A percentile compares a stretch with the other conserved stretches of the same genome.
These are phyloP conservation scores for Talaromyces sp. DNA, from an alignment of 2,329 filamentous ascomycete species.

Conservation along the genomic window DNA sequence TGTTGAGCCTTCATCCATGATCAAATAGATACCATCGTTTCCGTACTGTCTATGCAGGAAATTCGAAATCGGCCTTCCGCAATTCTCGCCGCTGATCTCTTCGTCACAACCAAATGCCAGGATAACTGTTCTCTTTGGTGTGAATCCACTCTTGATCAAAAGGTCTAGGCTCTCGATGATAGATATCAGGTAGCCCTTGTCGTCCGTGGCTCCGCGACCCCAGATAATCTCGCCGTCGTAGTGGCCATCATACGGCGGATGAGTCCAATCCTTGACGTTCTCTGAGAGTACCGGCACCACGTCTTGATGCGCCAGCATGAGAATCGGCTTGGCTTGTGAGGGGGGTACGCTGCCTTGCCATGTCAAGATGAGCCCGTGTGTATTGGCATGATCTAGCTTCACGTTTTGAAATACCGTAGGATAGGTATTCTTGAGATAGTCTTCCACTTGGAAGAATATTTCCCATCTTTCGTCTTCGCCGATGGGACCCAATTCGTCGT, in stretches of 20 bases:
- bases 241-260: constrained; percentile 49
- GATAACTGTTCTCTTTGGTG: constrained; percentile 53
- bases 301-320: constrained; percentile 54
- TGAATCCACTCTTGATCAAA: constrained; percentile 47
- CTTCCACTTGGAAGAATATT: constrained; percentile 51
- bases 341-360: constrained; percentile 49
- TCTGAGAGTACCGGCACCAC: constrained; percentile 47
- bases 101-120: constrained; percentile 63
- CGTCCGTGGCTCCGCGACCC: constrained; percentile 51
- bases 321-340: constrained; percentile 44
- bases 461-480: constrained; percentile 53
- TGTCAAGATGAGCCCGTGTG: constrained; percentile 57
- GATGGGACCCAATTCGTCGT: constrained; percentile 19
- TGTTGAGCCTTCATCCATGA: constrained; percentile 60
- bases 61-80: constrained; percentile 50
- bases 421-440: constrained; percentile 47
- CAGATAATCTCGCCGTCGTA: constrained; percentile 53
- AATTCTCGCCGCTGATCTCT: constrained; percentile 56
- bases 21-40: constrained; percentile 51
- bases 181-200: constrained; percentile 52
- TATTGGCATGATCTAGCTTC: constrained; percentile 54
- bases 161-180: constrained; percentile 51
- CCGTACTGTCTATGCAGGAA: constrained; percentile 53
- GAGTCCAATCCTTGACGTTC: constrained; percentile 46
- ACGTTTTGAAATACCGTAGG: constrained; percentile 45